Evolutionary conservation across 129 eudicot species (phyloP), one percentile per base, ranked within the genome.

Genomic region (Saussurea involucrata): DNA sequence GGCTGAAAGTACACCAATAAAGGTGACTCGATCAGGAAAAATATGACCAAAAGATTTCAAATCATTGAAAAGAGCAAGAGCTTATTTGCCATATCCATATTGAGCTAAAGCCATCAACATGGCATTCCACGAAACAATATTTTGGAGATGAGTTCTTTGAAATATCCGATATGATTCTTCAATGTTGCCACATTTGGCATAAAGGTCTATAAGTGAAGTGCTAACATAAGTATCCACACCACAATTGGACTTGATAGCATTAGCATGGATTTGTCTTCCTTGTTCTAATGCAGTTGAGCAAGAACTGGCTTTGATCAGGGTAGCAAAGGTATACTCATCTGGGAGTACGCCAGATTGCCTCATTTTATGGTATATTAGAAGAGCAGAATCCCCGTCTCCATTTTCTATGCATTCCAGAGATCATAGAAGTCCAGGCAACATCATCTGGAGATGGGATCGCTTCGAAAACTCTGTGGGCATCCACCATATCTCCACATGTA

Each of bases 81-180:
- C 90, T 81, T 83, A 66, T 65, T 28, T 44, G 21, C 87, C 87
- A 53, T 76, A 81, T 37, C 90, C 90, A 24, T 83, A 80, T 64
- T 86, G 90, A 77, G 87, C 90, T 80, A 86, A 86, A 57, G 81
- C 90, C 3, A 83, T 83, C 72, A 86, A 68, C 83, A 86, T 86
- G 1, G 90, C 87, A 3, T 86, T 86, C 90, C 87, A 86, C 18
- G 77, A n/a, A 72, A 71, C 83, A 37, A 80, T 68, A n/a, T 63
- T 61, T 31, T 46, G 36, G 13, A 77, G 76, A 63, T 55, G 71
- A 11, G 73, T 29, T 69, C 81, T 57, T 36, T 76, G 77, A 37
- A 83, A 86, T 77, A 85, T 44, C 61, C 71, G 67, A 80, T 71
- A 86, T 10, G 90, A 86, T 21, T 83, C 87, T 68, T 83, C 85